Evolutionary conservation across 1,284 basidiomycete genomes (phyloP).

Genomic region (Trichosporon sp.): DNA sequence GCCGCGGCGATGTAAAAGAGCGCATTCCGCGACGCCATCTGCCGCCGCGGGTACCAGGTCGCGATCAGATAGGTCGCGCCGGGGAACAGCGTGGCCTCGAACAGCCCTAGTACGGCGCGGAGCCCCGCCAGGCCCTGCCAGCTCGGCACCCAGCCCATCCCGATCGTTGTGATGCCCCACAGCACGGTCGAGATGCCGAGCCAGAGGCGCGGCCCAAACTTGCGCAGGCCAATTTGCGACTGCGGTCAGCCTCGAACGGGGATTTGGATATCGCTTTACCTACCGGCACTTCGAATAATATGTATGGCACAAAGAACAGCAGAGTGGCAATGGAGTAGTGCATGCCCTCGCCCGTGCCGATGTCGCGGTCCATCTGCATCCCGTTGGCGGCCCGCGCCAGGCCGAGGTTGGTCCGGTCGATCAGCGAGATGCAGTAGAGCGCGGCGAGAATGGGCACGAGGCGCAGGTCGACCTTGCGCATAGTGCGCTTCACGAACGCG

Average conservation of each 20-base stretch:
- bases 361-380: conserved; percentile 24
- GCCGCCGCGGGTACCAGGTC: conserved; percentile 52
- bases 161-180: conserved; percentile 49
- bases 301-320: conserved; percentile 48
- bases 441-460: conserved; percentile 21
- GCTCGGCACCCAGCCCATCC: conserved; percentile 38
- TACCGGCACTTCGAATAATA: conserved; percentile 43
- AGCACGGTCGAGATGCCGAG: conserved; percentile 19
- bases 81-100: conserved; percentile 46
- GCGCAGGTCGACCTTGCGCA: conserved; percentile 17
- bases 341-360: conserved; percentile 34
- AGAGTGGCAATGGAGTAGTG: conserved; percentile 44
- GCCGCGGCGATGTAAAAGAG: conserved; percentile 46
- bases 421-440: conserved; percentile 20
- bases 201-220: conserved; percentile 13
- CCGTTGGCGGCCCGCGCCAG: conserved; percentile 31
- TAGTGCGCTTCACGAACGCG: neutral
- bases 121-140: conserved; percentile 44
- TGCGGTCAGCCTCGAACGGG: neutral
- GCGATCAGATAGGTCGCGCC: conserved; percentile 49
- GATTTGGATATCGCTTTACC: neutral
- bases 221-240: conserved; percentile 25
- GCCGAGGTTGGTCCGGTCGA: conserved; percentile 40
- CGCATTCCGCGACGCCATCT: conserved; percentile 43
- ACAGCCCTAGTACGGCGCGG: conserved; percentile 47